Conservation (phyloP, 257 asterid genomes). For the Solanum chmielewskii region DNA sequence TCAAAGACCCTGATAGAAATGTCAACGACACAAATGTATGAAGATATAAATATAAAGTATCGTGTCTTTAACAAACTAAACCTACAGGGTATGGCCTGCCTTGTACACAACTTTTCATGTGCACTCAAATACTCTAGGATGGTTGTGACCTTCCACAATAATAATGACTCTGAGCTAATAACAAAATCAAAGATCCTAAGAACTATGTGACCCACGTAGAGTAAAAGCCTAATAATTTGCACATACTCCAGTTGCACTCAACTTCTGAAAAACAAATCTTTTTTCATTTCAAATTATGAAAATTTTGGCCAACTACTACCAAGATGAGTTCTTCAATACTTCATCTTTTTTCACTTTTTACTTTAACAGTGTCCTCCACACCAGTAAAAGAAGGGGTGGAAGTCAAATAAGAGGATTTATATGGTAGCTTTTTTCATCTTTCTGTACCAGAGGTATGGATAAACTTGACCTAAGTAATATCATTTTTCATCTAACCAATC, state of each 20-base stretch:
- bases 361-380: neutral
- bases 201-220: neutral
- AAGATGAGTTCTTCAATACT: no score
- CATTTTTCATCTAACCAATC: neutral
- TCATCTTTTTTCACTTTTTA: neutral
- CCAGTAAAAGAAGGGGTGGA: neutral
- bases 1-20: neutral
- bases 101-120: neutral
- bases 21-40: neutral
- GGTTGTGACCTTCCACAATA: neutral
- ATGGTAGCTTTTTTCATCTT: neutral
- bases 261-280: neutral
- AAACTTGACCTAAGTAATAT: neutral
- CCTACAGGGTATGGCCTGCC: neutral
- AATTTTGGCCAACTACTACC: no score
- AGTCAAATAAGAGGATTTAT: neutral
- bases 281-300: neutral
- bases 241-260: neutral
- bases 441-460: neutral
- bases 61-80: neutral
- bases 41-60: neutral
- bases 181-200: neutral
- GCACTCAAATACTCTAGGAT: neutral
- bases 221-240: neutral
- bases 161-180: neutral